Percentiles rank a stretch among this genome's conserved stretches.
Conservation (phyloP, 768 basidiomycete species). For the Crassisporium funariophilum region DNA sequence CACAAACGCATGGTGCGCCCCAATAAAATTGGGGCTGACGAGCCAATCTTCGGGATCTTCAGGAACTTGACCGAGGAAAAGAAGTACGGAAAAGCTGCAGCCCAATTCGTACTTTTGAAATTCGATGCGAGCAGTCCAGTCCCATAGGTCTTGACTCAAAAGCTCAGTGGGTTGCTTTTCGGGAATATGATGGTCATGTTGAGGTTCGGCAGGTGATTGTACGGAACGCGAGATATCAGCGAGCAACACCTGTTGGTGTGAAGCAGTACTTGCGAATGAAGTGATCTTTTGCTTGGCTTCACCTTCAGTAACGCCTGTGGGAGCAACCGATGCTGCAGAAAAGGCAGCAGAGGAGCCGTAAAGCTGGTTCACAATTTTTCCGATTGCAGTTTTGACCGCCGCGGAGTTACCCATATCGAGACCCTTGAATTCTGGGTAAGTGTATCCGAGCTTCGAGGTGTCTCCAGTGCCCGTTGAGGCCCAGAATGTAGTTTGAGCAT, state of each 20-base stretch:
- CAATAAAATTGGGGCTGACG: constrained; percentile 35
- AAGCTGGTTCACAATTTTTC: constrained; percentile 34
- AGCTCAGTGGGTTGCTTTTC: constrained; percentile 2
- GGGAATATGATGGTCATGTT: background rate
- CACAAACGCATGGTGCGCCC: constrained; percentile 43
- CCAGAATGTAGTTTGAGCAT: constrained; percentile 41
- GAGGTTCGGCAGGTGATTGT: background rate
- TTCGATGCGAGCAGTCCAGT: constrained; percentile 47
- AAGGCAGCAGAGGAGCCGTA: constrained; percentile 28
- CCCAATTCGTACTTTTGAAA: constrained; percentile 45
- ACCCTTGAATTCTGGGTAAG: constrained; percentile 53
- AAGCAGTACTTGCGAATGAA: background rate
- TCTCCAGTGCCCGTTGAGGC: constrained; percentile 32
- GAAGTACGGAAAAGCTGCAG: constrained; percentile 38
- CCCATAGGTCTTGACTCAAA: constrained; percentile 23
- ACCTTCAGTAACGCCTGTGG: constrained; percentile 4
- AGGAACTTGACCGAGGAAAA: constrained; percentile 44
- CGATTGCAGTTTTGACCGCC: constrained; percentile 34
- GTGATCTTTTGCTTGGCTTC: constrained; percentile 5
- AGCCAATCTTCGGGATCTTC: constrained; percentile 35
- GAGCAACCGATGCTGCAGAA: background rate
- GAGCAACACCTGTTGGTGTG: constrained; percentile 3
- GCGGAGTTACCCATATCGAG: constrained; percentile 30
- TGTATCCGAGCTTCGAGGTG: constrained; percentile 41
- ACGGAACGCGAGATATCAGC: background rate